phyloP scores from a whole-genome alignment of 805 yeast species.

The Spathaspora sp. region DNA sequence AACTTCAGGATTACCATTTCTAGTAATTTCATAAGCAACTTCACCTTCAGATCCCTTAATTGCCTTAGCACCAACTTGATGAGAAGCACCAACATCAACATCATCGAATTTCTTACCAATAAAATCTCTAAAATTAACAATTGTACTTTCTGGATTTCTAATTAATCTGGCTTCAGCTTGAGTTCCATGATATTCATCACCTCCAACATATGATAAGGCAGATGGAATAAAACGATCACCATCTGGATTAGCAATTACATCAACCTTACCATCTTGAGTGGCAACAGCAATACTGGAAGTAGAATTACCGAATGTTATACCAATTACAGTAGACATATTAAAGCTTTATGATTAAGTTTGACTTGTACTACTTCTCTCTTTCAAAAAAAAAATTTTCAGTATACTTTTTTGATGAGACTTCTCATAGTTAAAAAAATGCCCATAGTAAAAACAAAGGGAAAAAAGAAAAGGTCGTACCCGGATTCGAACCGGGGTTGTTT shows the following conservation, averaged over 20 bases:
- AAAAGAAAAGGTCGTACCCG: conserved; percentile 52
- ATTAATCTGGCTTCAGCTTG: conserved; percentile 92
- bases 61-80: conserved; percentile 56
- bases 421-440: neutral
- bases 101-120: conserved; percentile 72
- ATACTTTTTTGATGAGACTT: conserved; percentile 1
- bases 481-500: conserved; percentile 82
- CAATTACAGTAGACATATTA: conserved; percentile 60
- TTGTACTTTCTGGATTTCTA: conserved; percentile 84
- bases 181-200: conserved; percentile 95
- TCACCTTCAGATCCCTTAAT: conserved; percentile 57
- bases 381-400: conserved; percentile 1
- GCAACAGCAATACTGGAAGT: conserved; percentile 92
- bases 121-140: conserved; percentile 89
- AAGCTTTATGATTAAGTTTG: neutral
- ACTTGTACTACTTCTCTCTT: neutral
- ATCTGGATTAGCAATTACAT: conserved; percentile 97
- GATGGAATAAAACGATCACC: conserved; percentile 98
- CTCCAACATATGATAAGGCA: conserved; percentile 84
- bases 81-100: conserved; percentile 55
- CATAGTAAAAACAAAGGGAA: neutral
- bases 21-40: conserved; percentile 62
- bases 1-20: conserved; percentile 48
- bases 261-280: conserved; percentile 82
- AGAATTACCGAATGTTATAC: conserved; percentile 95